Conservation (phyloP, 768 basidiomycete genomes). For the Pisolithus marmoratus region DNA sequence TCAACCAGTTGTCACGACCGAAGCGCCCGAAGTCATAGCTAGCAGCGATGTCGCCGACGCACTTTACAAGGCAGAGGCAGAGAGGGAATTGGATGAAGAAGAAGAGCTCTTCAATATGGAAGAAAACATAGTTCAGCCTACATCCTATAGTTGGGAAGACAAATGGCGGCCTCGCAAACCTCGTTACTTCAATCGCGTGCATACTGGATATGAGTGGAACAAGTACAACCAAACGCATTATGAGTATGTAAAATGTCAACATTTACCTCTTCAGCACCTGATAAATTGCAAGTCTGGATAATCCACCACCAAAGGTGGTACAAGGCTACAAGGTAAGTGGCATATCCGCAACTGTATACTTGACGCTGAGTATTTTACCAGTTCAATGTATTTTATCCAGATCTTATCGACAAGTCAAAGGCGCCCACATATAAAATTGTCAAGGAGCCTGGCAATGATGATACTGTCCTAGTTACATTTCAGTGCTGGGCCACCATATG, state of each 20-base stretch:
- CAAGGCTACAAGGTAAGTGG: conserved; percentile 87
- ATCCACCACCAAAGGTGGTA: conserved; percentile 98
- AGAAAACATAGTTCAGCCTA: conserved; percentile 77
- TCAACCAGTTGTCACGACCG: conserved; percentile 53
- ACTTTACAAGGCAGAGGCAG: conserved; percentile 85
- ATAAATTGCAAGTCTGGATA: conserved; percentile 68
- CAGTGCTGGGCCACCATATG: conserved; percentile 95
- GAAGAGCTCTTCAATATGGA: conserved; percentile 95
- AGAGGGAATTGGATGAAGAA: conserved; percentile 91
- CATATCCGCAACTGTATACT: not conserved
- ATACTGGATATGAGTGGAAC: conserved; percentile 99
- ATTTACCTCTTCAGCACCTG: conserved; percentile 3
- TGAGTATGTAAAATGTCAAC: conserved; percentile 49
- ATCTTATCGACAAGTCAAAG: conserved; percentile 96
- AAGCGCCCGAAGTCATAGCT: conserved; percentile 51
- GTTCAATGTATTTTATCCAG: conserved; percentile 99
- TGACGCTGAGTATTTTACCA: conserved; percentile 21
- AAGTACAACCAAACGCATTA: conserved; percentile 99
- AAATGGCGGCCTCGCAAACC: conserved; percentile 97
- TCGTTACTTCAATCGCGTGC: conserved; percentile 96
- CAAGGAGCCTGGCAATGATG: conserved; percentile 91
- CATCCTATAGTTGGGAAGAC: conserved; percentile 96
- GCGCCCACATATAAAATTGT: conserved; percentile 96
- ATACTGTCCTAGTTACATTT: conserved; percentile 92
- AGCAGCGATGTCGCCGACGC: conserved; percentile 81